These are phyloP conservation scores for Umbelopsis ramanniana DNA, from an alignment of 192 early-diverging fungal species.

Conservation along the genomic window DNA sequence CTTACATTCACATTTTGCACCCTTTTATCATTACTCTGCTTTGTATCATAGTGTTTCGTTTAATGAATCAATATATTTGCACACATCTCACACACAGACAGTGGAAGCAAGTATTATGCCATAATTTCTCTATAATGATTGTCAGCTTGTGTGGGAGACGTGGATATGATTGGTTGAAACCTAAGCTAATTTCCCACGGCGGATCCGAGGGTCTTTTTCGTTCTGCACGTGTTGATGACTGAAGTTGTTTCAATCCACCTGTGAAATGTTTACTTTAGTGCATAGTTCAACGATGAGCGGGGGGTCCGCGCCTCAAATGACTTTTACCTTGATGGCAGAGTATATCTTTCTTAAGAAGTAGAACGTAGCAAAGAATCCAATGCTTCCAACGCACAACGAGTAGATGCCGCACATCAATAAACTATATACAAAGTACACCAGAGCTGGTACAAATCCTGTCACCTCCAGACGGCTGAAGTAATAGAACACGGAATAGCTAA, in stretches of 20 bases:
- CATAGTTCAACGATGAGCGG: not conserved
- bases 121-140: slow-evolving; percentile 2
- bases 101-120: too few species aligned
- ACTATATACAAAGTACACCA: slow-evolving; percentile 80
- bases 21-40: not conserved
- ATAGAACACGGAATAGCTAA: slow-evolving; percentile 73
- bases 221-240: slow-evolving; percentile 23
- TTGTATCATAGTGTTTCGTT: not conserved
- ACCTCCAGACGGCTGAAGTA: slow-evolving; percentile 71
- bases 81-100: too few species aligned
- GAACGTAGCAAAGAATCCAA: slow-evolving; percentile 72
- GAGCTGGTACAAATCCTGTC: slow-evolving; percentile 62
- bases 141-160: not conserved
- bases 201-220: not conserved
- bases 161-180: not conserved
- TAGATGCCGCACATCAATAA: slow-evolving; percentile 71
- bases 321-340: slow-evolving; percentile 70
- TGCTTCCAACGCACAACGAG: slow-evolving; percentile 69
- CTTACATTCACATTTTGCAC: not conserved
- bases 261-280: slow-evolving; percentile 20
- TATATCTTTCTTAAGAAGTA: slow-evolving; percentile 74
- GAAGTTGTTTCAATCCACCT: slow-evolving; percentile 28
- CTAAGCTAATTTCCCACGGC: slow-evolving; percentile 1
- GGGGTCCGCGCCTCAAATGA: slow-evolving; percentile 27
- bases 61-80: not conserved